Evolutionary conservation across 768 basidiomycete genomes (phyloP), one percentile per base, ranked within the genome.

Genomic region (Lyophyllum shimeji): DNA sequence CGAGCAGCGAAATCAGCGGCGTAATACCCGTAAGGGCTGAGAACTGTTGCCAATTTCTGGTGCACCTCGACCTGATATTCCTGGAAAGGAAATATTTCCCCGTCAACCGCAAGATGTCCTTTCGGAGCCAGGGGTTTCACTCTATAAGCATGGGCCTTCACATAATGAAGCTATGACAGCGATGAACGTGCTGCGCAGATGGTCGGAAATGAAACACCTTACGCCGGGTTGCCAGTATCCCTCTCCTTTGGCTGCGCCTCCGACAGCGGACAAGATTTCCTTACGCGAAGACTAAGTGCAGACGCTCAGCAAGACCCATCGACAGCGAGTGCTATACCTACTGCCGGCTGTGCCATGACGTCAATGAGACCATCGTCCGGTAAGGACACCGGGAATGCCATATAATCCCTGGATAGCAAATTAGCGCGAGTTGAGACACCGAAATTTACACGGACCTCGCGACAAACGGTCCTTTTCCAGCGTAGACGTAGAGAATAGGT

Each of bases 371-470:
- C 90, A 63, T 95, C 90, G 56, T 89, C 82, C 0, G 90, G 88
- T 48, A 87, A 67, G 20, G 90, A 90, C 3, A 90, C 85, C 0
- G 91, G 93, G 65, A 93, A 95, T 23, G 90, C 84, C 86, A 93
- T 87, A 34, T 88, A 76, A 55, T 89, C 86, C 17, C 87, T 87
- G 56, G 37, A 55, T 20, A 53, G 20, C 17, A 43, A 24, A 23
- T 52, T 18, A 56, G 48, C 7, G 18, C 43, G 13, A 27, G 21
- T 23, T 24, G 31, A 15, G 27, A 42, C 46, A 13, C 1, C 11
- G n/a, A n/a, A 29, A n/a, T 7, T 46, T 13, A 27, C 25, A 58
- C 74, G 53, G 62, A 86, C 87, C 84, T 76, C 51, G 77, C 80
- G 40, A 89, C 86, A 69, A 83, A 91, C 5, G 91, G 89, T 18